Base-by-base conservation (phyloP, 1,139 yeast species). In the Pichia sp. region DNA sequence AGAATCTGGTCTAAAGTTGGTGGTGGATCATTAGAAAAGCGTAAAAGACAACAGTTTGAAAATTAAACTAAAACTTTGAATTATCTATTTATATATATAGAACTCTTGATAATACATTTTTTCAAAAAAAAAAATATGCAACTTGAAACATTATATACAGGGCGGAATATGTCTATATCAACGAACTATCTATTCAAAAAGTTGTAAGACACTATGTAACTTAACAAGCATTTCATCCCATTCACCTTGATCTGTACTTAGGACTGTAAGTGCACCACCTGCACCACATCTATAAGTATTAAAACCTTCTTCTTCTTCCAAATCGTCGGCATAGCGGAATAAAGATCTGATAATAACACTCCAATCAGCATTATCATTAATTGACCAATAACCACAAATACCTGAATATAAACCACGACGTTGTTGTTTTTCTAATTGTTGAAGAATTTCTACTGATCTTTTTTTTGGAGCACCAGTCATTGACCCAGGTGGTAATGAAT, bases 391-490 rank as follows among this genome's bases (percentile, higher is more conserved):
- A 0, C 99, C 99, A 38, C 86, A 82, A 2, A 92, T 94, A 25
- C 99, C 99, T 53, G 96, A 86, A 63, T 94, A 94, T 4, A 90
- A 69, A 0, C 97, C 97, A 57, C 98, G 76, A 49, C 86, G 74
- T 65, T 66, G 75, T 61, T 56, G 62, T 31, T 53, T 62, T 60
- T 71, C 88, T 50, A 72, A 68, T 1, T 68, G 66, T 53, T 83
- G 85, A 29, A 94, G 72, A 11, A 94, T 66, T 63, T 90, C 94
- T 3, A 92, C 96, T 0, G 97, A 87, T 50, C 96, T 75, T 60
- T 83, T 86, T 68, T 94, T 94, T 1, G 99, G 99, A 0, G 99
- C 98, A 3, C 99, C 99, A 0, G 99, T 94, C 99, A 94, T 94
- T 1, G 97, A 90, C 0, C 99, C 99, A 0, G 99, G 97, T 2